phyloP scores from a whole-genome alignment of 495 filamentous ascomycete species.

The Penicillium diatomitis region DNA sequence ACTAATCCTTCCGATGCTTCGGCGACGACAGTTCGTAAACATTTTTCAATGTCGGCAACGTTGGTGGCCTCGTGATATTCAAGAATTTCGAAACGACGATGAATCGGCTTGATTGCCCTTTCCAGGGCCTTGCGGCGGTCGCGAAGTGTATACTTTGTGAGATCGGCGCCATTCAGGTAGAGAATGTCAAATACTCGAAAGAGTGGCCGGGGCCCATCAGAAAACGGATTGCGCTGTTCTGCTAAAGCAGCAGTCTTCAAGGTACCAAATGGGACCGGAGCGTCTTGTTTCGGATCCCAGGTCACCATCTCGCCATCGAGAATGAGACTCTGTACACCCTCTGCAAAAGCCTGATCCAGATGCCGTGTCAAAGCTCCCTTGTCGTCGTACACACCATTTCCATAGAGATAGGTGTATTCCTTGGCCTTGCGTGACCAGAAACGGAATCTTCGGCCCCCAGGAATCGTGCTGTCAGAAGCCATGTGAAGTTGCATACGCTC shows the following conservation, averaged over 20 bases:
- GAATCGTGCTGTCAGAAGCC: conserved; percentile 54
- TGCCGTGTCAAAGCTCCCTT: conserved; percentile 73
- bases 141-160: conserved; percentile 74
- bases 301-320: conserved; percentile 98
- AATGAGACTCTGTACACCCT: conserved; percentile 74
- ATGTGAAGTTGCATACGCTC: conserved; percentile 98
- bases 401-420: conserved; percentile 94
- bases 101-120: conserved; percentile 52
- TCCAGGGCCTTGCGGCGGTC: conserved; percentile 74
- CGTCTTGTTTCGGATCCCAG: conserved; percentile 85
- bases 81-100: conserved; percentile 77
- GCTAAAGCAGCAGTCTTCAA: conserved; percentile 85
- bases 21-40: conserved; percentile 73
- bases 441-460: conserved; percentile 64
- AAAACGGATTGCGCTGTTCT: conserved; percentile 68
- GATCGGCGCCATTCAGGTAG: conserved; percentile 67
- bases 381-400: conserved; percentile 63
- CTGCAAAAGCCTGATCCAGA: conserved; percentile 66
- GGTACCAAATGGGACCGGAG: conserved; percentile 81
- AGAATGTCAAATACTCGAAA: conserved; percentile 86
- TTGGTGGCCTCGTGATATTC: conserved; percentile 57
- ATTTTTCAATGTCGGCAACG: conserved; percentile 63
- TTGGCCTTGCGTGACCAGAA: conserved; percentile 98
- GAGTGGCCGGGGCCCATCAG: conserved; percentile 66
- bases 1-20: conserved; percentile 88